A percentile compares a stretch with the other conserved stretches of the same genome.
Evolutionary conservation across 768 basidiomycete species (phyloP).

Genomic region (Suillus decipiens): DNA sequence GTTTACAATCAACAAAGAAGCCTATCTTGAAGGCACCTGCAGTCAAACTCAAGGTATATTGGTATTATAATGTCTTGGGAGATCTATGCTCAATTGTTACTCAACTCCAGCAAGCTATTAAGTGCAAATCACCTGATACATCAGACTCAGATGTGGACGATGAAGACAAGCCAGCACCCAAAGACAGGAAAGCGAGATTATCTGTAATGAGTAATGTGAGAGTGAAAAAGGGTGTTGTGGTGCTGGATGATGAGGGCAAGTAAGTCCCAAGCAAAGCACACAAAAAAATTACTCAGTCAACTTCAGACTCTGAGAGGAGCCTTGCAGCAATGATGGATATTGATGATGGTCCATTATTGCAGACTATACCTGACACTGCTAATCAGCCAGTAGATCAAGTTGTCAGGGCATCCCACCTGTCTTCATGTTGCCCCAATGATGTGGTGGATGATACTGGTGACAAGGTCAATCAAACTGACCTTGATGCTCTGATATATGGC

Average conservation of each 20-base stretch:
- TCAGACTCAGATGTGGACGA: conserved; percentile 37
- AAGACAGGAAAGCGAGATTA: conserved; percentile 16
- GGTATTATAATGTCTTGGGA: not conserved
- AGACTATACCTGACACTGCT: conserved; percentile 6
- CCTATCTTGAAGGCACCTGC: not conserved
- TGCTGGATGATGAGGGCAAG: conserved; percentile 65
- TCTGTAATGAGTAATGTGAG: conserved; percentile 26
- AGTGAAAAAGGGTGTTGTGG: conserved; percentile 48
- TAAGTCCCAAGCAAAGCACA: conserved; percentile 27
- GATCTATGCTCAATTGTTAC: conserved; percentile 17
- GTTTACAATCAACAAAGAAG: not conserved
- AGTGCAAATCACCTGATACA: conserved; percentile 45
- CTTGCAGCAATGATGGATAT: conserved; percentile 73
- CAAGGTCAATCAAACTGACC: conserved; percentile 32
- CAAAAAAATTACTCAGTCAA: conserved; percentile 30
- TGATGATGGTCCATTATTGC: conserved; percentile 59
- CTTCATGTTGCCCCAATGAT: conserved; percentile 22
- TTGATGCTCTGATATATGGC: conserved; percentile 27
- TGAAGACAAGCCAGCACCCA: conserved; percentile 5
- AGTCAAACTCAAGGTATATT: conserved; percentile 13
- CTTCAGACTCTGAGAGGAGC: conserved; percentile 47
- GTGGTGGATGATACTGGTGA: conserved; percentile 30
- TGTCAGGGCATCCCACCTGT: conserved; percentile 23
- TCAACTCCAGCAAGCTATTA: conserved; percentile 33
- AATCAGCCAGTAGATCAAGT: conserved; percentile 27